Percentiles rank a stretch among this genome's conserved stretches.
These are phyloP conservation scores for Podaxis pistillaris DNA, from an alignment of 768 basidiomycete species.

Conservation along the genomic window DNA sequence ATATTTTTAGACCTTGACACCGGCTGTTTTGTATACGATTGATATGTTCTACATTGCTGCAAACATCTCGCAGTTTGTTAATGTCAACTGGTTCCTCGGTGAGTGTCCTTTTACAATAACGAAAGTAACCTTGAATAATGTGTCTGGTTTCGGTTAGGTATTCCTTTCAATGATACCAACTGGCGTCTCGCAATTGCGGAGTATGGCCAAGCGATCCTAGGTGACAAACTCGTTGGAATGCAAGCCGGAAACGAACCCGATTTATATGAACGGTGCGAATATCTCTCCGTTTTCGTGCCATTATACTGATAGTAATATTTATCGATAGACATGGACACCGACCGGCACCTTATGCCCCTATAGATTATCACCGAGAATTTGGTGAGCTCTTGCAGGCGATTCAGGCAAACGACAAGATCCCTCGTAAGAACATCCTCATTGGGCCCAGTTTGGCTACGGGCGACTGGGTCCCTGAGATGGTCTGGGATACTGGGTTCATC, in stretches of 20 bases:
- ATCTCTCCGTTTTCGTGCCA: constrained; percentile 9
- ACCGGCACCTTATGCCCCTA: constrained; percentile 22
- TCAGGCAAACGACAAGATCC: constrained; percentile 31
- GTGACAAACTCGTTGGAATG: constrained; percentile 61
- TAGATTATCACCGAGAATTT: constrained; percentile 50
- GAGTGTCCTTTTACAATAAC: constrained; percentile 8
- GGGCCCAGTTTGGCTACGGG: constrained; percentile 64
- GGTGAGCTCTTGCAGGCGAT: constrained; percentile 38
- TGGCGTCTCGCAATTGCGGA: constrained; percentile 55
- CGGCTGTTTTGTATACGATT: constrained; percentile 59
- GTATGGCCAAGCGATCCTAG: constrained; percentile 59
- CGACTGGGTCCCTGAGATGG: constrained; percentile 44
- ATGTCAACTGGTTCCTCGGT: constrained; percentile 68
- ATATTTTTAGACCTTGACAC: constrained; percentile 51
- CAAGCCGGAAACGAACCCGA: constrained; percentile 82
- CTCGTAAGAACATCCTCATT: constrained; percentile 43
- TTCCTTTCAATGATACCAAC: constrained; percentile 69
- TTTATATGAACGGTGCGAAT: constrained; percentile 47
- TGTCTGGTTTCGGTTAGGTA: constrained; percentile 21
- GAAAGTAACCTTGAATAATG: background rate
- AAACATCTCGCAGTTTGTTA: constrained; percentile 56
- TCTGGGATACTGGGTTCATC: constrained; percentile 53
- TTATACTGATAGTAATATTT: background rate
- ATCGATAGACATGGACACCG: constrained; percentile 20
- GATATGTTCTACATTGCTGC: constrained; percentile 67